Evolutionary conservation across 352 stramenopile genomes (phyloP).

Genomic region (Chrysophaeum taylorii): DNA sequence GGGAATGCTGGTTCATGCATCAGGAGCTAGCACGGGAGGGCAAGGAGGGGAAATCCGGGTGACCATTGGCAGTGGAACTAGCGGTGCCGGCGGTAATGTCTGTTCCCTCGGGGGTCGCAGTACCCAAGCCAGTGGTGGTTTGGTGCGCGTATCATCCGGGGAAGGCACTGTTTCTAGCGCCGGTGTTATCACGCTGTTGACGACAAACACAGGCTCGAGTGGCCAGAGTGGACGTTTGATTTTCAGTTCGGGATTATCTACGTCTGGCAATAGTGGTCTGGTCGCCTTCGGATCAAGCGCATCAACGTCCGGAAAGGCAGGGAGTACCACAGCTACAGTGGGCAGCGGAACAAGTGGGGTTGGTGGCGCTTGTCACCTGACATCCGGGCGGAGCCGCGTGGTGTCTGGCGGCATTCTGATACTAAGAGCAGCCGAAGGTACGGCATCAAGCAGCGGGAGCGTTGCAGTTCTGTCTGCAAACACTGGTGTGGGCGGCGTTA

Average conservation of each 20-base stretch:
- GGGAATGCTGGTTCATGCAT: conserved; percentile 36
- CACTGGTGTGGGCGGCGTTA: no score
- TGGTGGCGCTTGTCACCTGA: conserved; percentile 18
- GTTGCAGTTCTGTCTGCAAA: no score
- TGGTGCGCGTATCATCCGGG: conserved; percentile 22
- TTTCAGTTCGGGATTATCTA: conserved; percentile 25
- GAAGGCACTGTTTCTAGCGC: conserved; percentile 42
- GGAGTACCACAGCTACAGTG: conserved; percentile 16
- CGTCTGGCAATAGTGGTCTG: conserved; percentile 22
- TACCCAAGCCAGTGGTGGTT: conserved; percentile 38
- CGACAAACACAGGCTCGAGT: conserved; percentile 17
- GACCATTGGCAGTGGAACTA: conserved; percentile 45
- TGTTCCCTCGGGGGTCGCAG: conserved; percentile 35
- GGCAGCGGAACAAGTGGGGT: conserved; percentile 24
- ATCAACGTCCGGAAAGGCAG: conserved; percentile 17
- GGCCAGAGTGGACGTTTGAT: conserved; percentile 20
- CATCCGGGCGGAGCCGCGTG: conserved; percentile 9
- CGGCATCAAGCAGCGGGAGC: conserved; percentile 15
- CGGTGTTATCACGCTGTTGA: conserved; percentile 33
- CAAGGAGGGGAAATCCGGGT: conserved; percentile 55
- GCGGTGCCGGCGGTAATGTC: conserved; percentile 49
- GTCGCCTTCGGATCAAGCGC: conserved; percentile 19
- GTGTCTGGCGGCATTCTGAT: conserved; percentile 13
- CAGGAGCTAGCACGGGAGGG: conserved; percentile 36
- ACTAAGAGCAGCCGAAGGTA: conserved; percentile 12